These are phyloP conservation scores for Elasticomyces elasticus DNA, from an alignment of 495 filamentous ascomycete genomes.

Conservation along the genomic window DNA sequence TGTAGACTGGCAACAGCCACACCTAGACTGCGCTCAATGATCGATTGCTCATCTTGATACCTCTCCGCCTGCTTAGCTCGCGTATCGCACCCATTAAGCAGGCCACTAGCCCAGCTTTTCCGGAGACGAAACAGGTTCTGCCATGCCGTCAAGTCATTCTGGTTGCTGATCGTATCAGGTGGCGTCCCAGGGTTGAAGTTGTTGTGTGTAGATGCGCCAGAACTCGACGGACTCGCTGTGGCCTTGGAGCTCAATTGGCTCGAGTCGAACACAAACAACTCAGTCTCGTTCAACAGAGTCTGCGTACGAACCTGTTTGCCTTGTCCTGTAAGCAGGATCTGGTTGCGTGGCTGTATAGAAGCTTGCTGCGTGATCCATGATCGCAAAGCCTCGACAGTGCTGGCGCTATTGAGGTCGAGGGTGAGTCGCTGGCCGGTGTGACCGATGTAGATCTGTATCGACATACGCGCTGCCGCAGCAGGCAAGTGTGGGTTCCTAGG, in stretches of 20 bases:
- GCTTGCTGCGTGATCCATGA: slow-evolving; percentile 58
- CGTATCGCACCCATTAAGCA: slow-evolving; percentile 52
- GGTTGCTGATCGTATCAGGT: slow-evolving; percentile 63
- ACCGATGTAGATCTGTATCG: slow-evolving; percentile 74
- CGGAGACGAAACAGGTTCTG: slow-evolving; percentile 67
- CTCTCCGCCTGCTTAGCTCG: slow-evolving; percentile 46
- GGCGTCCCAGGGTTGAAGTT: slow-evolving; percentile 41
- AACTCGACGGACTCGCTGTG: slow-evolving; percentile 38
- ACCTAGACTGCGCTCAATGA: slow-evolving; percentile 61
- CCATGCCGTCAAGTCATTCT: slow-evolving; percentile 70
- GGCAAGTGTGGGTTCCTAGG: background rate
- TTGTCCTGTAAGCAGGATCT: slow-evolving; percentile 73
- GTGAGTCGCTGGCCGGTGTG: slow-evolving; percentile 76
- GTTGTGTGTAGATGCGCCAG: slow-evolving; percentile 24
- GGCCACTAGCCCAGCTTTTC: slow-evolving; percentile 58
- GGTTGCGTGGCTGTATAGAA: slow-evolving; percentile 55
- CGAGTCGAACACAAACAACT: slow-evolving; percentile 78
- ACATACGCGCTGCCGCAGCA: slow-evolving; percentile 41
- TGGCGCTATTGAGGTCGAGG: slow-evolving; percentile 51
- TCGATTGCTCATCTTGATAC: slow-evolving; percentile 53
- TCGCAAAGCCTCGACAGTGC: slow-evolving; percentile 59
- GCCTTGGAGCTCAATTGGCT: slow-evolving; percentile 22
- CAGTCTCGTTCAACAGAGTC: slow-evolving; percentile 66
- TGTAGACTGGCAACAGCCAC: slow-evolving; percentile 76
- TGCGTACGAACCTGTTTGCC: slow-evolving; percentile 72